Base-by-base conservation (phyloP, 495 filamentous ascomycete genomes). In the Halenospora varia region DNA sequence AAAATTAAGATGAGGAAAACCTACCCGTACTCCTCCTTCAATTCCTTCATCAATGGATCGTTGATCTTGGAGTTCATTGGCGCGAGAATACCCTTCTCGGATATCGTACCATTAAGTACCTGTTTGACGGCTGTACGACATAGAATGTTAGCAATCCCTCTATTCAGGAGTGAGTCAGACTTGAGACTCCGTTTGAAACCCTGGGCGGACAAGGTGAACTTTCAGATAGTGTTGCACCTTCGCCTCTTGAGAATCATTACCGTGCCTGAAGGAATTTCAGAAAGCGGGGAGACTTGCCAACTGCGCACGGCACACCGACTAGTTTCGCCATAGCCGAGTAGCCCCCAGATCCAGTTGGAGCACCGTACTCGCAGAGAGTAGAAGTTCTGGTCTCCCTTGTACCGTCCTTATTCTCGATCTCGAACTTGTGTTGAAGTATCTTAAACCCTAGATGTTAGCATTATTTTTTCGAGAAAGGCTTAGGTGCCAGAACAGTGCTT, bases 361-460 rank as follows among this genome's bases (percentile, higher is more conserved):
- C 84, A 63, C 92, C 92, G 68, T 96, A 94, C 67, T 94, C 93
- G 71, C 79, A 80, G 4, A 96, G 82, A 10, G 92, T 96, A 42
- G 82, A 87, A 9, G 89, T 92, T 47, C 85, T 79, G 40, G 82
- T 88, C 78, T 95, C 87, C 68, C 82, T 73, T 46, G 65, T 68
- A 53, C 73, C 72, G 63, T 96, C 89, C 68, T 82, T 81, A 68
- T 86, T 72, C 79, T 96, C 88, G 64, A 96, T 89, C 68, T 86
- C 86, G 69, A 96, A 97, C 70, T 87, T 89, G 80, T 97, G 93
- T 75, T 94, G 90, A 40, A 96, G 82, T 81, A 94, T 89, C 53
- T 85, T 19, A 19, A 23, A 41, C n/a, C 24, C 29, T 53, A 42
- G n/a, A 10, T 46, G 35, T 51, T 59, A 26, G 42, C 1, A 50